These are phyloP conservation scores for Discostella pseudostelligera DNA, from an alignment of 108 stramenopile species.

Conservation along the genomic window DNA sequence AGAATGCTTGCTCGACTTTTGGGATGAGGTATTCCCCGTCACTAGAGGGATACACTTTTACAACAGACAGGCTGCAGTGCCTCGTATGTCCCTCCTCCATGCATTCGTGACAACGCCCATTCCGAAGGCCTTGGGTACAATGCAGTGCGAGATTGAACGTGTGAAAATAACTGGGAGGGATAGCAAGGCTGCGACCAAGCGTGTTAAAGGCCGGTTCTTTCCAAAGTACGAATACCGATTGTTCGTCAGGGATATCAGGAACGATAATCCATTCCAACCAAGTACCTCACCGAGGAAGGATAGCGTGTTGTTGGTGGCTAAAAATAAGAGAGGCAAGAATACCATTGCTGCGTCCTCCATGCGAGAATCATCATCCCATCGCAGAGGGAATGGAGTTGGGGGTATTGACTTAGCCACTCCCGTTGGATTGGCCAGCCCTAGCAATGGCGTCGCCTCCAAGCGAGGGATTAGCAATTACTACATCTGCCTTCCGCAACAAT, in stretches of 20 bases:
- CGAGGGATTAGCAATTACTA: conserved; percentile 79
- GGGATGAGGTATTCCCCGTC: conserved; percentile 76
- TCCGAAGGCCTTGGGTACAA: conserved; percentile 76
- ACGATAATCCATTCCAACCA: conserved; percentile 11
- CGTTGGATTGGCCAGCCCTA: neutral
- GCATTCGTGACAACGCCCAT: conserved; percentile 73
- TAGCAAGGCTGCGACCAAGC: conserved; percentile 50
- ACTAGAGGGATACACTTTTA: conserved; percentile 66
- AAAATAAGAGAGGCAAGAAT: conserved; percentile 59
- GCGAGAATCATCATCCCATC: neutral
- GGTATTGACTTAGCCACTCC: conserved; percentile 7
- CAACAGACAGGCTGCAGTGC: conserved; percentile 72
- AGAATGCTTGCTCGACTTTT: conserved; percentile 80
- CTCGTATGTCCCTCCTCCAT: conserved; percentile 58
- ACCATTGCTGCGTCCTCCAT: conserved; percentile 11
- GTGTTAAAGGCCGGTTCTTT: conserved; percentile 72
- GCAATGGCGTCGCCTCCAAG: conserved; percentile 32
- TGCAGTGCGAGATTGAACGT: conserved; percentile 85
- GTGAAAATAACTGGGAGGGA: conserved; percentile 58
- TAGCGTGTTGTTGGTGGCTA: conserved; percentile 73
- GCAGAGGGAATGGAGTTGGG: neutral
- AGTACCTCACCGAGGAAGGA: conserved; percentile 48
- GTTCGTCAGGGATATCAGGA: conserved; percentile 67
- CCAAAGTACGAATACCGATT: conserved; percentile 83
- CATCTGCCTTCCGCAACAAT: conserved; percentile 65